A percentile compares a stretch with the other conserved stretches of the same genome.
phyloP scores from a whole-genome alignment of 2,329 filamentous ascomycete genomes.

The Fusarium redolens region DNA sequence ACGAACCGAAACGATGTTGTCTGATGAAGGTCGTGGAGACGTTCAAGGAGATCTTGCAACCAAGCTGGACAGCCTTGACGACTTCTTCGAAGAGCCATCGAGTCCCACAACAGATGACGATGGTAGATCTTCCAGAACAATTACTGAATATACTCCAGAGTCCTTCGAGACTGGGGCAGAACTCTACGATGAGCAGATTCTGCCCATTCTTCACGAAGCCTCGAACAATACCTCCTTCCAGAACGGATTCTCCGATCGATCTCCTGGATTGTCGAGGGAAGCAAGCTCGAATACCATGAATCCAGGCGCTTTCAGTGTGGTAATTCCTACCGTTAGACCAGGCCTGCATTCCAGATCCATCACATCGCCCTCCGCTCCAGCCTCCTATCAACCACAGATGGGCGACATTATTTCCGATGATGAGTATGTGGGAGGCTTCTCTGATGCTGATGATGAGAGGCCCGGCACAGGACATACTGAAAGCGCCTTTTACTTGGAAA shows the following conservation, averaged over 20 bases:
- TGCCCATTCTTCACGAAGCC: slow-evolving; percentile 89
- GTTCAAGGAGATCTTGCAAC: slow-evolving; percentile 84
- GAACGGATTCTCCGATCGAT: slow-evolving; percentile 84
- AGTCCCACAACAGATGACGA: slow-evolving; percentile 69
- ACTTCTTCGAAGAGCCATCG: slow-evolving; percentile 80
- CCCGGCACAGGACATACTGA: slow-evolving; percentile 54
- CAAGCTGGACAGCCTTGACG: slow-evolving; percentile 82
- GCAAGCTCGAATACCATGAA: slow-evolving; percentile 71
- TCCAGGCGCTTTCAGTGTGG: slow-evolving; percentile 66
- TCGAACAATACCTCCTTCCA: slow-evolving; percentile 85
- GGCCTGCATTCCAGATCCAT: slow-evolving; percentile 83
- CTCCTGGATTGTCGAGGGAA: slow-evolving; percentile 69
- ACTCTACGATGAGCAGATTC: slow-evolving; percentile 91
- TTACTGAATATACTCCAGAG: slow-evolving; percentile 73
- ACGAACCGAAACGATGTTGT: slow-evolving; percentile 91
- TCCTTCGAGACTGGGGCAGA: slow-evolving; percentile 80
- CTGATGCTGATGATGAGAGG: slow-evolving; percentile 77
- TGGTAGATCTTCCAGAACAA: slow-evolving; percentile 69
- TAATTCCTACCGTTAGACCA: slow-evolving; percentile 62
- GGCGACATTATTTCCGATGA: slow-evolving; percentile 79
- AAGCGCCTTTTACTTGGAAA: slow-evolving; percentile 67
- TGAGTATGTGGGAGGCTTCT: slow-evolving; percentile 79
- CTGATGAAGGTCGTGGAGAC: slow-evolving; percentile 80
- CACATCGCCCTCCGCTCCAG: slow-evolving; percentile 78
- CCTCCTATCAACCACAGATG: slow-evolving; percentile 65